Percentiles rank a stretch among this genome's conserved stretches.
Evolutionary conservation across 2,329 filamentous ascomycete genomes (phyloP).

Genomic region (Orbilia brochopaga): DNA sequence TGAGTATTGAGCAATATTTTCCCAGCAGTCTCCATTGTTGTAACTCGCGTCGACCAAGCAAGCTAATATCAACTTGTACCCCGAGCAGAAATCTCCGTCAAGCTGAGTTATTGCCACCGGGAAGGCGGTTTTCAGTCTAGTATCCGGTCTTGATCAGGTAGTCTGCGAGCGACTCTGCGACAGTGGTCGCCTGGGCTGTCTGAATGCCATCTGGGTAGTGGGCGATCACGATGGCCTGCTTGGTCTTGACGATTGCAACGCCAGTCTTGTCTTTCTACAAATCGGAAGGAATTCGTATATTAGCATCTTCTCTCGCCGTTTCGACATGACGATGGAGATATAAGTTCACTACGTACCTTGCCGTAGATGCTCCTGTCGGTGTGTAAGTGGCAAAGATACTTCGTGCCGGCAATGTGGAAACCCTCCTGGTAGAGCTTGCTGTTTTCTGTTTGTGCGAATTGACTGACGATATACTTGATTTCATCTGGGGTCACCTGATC

Average conservation of each 20-base stretch:
- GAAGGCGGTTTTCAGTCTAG: conserved; percentile 59
- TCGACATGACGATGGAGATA: background rate
- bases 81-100: background rate
- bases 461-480: conserved; percentile 67
- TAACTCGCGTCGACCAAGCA: background rate
- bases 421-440: conserved; percentile 67
- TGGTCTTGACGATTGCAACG: conserved; percentile 82
- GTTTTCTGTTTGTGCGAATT: too few relatives aligned
- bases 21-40: background rate
- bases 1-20: background rate
- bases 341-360: conserved; percentile 71
- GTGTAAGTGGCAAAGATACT: conserved; percentile 76
- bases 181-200: conserved; percentile 76
- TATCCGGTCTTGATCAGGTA: conserved; percentile 82
- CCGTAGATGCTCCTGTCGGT: conserved; percentile 82
- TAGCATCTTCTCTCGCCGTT: background rate
- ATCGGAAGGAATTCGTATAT: background rate
- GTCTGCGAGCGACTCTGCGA: conserved; percentile 76
- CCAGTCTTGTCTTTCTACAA: conserved; percentile 75
- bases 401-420: conserved; percentile 75
- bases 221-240: conserved; percentile 83
- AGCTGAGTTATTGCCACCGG: background rate
- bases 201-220: conserved; percentile 79
- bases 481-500: conserved; percentile 59
- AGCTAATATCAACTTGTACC: background rate